phyloP scores from a whole-genome alignment of 768 basidiomycete genomes.

The Russula compacta region DNA sequence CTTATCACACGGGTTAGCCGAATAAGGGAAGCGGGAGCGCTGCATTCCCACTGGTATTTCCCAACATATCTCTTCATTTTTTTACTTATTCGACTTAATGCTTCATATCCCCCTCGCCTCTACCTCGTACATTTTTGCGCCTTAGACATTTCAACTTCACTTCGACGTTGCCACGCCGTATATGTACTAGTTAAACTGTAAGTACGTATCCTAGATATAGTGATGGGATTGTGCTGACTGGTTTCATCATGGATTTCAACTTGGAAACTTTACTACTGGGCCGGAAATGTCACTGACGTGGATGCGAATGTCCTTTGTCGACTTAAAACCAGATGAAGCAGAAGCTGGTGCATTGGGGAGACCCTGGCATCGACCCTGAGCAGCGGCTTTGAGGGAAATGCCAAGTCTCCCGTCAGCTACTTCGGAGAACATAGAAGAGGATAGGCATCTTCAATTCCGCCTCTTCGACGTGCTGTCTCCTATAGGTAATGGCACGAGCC shows the following conservation, averaged over 20 bases:
- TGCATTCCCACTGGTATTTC: too few species aligned
- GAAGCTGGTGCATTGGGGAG: not conserved
- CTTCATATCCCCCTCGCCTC: too few species aligned
- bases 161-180: too few species aligned
- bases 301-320: constrained; percentile 3
- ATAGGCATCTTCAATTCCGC: constrained; percentile 7
- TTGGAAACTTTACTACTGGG: not conserved
- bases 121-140: too few species aligned
- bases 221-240: not conserved
- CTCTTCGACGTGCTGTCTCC: not conserved
- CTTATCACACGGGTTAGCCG: too few species aligned
- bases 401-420: not conserved
- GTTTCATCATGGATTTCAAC: constrained; percentile 2
- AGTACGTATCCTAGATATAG: not conserved
- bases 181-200: too few species aligned
- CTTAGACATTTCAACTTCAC: too few species aligned
- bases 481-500: not conserved
- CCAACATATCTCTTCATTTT: too few species aligned
- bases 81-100: too few species aligned
- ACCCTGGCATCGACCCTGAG: not conserved
- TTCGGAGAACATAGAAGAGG: not conserved
- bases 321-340: not conserved
- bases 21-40: too few species aligned
- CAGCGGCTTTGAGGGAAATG: not conserved
- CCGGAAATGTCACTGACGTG: not conserved